Percentiles rank a stretch among this genome's conserved stretches.
These are phyloP conservation scores for Pyronema domesticum DNA, from an alignment of 495 filamentous ascomycete genomes.

Conservation along the genomic window DNA sequence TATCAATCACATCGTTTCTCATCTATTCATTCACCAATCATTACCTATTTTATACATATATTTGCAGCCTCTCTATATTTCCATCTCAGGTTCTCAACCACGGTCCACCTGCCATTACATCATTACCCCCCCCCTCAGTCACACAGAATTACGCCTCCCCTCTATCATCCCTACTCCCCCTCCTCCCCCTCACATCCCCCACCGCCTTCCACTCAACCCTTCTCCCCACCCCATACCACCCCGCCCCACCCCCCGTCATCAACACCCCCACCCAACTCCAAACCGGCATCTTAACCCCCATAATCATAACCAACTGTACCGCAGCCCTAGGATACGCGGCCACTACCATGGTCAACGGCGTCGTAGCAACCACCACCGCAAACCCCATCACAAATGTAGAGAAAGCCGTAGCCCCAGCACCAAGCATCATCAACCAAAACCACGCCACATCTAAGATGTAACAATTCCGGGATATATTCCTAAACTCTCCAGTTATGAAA, in stretches of 20 bases:
- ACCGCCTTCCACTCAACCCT: constrained; percentile 14
- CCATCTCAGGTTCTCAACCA: too few relatives aligned
- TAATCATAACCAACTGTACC: constrained; percentile 22
- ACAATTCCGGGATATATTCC: constrained; percentile 31
- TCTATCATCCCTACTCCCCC: not conserved
- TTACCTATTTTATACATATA: too few relatives aligned
- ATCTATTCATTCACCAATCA: too few relatives aligned
- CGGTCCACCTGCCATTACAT: too few relatives aligned
- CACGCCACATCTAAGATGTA: constrained; percentile 35
- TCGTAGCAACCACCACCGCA: constrained; percentile 20
- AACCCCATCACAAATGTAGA: constrained; percentile 18
- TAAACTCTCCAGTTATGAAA: constrained; percentile 32
- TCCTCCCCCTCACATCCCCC: constrained; percentile 2
- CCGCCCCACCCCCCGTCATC: constrained; percentile 31
- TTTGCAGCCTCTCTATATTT: too few relatives aligned
- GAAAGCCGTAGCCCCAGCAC: constrained; percentile 20
- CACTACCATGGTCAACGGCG: constrained; percentile 21
- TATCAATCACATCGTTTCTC: too few relatives aligned
- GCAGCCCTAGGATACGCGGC: constrained; percentile 19
- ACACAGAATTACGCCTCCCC: not conserved
- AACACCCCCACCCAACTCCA: constrained; percentile 31
- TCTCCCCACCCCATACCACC: constrained; percentile 31
- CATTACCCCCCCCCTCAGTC: too few relatives aligned
- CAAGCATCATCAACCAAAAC: constrained; percentile 31
- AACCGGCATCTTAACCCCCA: constrained; percentile 24